phyloP scores from a whole-genome alignment of 129 eudicot species.

The Centaurea solstitialis region DNA sequence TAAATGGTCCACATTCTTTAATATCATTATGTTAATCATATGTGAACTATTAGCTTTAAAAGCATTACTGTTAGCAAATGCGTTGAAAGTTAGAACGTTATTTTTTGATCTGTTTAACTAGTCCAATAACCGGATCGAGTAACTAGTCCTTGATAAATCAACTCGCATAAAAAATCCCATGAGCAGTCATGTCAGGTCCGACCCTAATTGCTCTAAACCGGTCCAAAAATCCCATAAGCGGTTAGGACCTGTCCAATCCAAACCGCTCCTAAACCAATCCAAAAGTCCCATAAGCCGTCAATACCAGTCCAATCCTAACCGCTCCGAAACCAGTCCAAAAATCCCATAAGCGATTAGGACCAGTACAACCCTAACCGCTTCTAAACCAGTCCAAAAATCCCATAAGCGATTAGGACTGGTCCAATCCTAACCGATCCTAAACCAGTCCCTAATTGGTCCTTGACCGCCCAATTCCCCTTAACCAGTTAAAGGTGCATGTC shows the following conservation, averaged over 20 bases:
- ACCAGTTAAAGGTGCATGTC: too few relatives aligned
- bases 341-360: too few relatives aligned
- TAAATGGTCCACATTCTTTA: background rate
- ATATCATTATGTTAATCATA: background rate
- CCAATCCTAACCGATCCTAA: background rate
- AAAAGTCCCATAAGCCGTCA: too few relatives aligned
- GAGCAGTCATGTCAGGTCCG: too few relatives aligned
- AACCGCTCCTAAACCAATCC: too few relatives aligned
- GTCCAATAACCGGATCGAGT: background rate
- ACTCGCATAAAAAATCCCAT: background rate
- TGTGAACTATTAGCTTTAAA: background rate
- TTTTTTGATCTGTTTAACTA: too few relatives aligned
- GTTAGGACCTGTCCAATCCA: background rate
- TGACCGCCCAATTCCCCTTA: too few relatives aligned
- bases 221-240: too few relatives aligned
- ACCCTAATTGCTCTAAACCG: too few relatives aligned
- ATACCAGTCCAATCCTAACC: background rate
- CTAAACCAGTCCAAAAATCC: too few relatives aligned
- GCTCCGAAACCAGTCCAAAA: background rate
- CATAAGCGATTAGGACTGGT: background rate
- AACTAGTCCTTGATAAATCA: background rate
- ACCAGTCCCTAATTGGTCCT: background rate
- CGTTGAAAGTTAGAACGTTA: background rate
- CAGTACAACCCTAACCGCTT: too few relatives aligned
- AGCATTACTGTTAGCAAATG: background rate